These are phyloP conservation scores for Tuber microsphaerosporum DNA, from an alignment of 495 filamentous ascomycete species.

Conservation along the genomic window DNA sequence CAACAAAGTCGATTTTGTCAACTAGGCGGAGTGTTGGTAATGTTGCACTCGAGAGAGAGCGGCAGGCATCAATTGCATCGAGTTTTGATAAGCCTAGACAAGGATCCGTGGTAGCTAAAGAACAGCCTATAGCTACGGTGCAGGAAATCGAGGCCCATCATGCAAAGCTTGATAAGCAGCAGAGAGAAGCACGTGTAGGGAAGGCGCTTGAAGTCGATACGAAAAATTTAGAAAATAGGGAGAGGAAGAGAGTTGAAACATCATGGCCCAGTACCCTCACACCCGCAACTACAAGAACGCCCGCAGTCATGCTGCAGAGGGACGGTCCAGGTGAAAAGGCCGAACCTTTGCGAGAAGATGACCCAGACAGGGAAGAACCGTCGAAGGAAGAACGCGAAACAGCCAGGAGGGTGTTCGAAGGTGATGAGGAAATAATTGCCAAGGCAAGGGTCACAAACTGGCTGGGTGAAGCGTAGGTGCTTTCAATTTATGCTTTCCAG, in stretches of 20 bases:
- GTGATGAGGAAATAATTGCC: slow-evolving; percentile 69
- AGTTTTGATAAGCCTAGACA: slow-evolving; percentile 26
- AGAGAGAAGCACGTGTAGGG: slow-evolving; percentile 23
- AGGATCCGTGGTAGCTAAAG: slow-evolving; percentile 31
- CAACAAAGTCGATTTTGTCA: slow-evolving; percentile 23
- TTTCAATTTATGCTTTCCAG: not conserved
- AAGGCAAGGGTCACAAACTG: slow-evolving; percentile 76
- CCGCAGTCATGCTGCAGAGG: slow-evolving; percentile 40
- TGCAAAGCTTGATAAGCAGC: slow-evolving; percentile 25
- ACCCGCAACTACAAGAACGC: slow-evolving; percentile 29
- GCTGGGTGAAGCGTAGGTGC: slow-evolving; percentile 63
- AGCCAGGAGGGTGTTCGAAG: slow-evolving; percentile 75
- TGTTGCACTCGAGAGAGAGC: slow-evolving; percentile 30
- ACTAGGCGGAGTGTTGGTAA: slow-evolving; percentile 36
- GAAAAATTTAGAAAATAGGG: slow-evolving; percentile 10
- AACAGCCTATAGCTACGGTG: slow-evolving; percentile 38
- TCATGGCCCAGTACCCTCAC: slow-evolving; percentile 38
- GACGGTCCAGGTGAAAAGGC: slow-evolving; percentile 38
- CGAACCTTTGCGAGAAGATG: slow-evolving; percentile 26
- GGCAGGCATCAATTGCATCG: slow-evolving; percentile 24
- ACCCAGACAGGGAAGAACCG: slow-evolving; percentile 42
- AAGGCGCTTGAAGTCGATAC: slow-evolving; percentile 33
- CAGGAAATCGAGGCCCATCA: slow-evolving; percentile 36
- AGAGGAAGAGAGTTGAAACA: slow-evolving; percentile 17
- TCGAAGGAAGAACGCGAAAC: slow-evolving; percentile 63